Evolutionary conservation across 208 protist species (phyloP).

Genomic region (Crithidia mellificae): DNA sequence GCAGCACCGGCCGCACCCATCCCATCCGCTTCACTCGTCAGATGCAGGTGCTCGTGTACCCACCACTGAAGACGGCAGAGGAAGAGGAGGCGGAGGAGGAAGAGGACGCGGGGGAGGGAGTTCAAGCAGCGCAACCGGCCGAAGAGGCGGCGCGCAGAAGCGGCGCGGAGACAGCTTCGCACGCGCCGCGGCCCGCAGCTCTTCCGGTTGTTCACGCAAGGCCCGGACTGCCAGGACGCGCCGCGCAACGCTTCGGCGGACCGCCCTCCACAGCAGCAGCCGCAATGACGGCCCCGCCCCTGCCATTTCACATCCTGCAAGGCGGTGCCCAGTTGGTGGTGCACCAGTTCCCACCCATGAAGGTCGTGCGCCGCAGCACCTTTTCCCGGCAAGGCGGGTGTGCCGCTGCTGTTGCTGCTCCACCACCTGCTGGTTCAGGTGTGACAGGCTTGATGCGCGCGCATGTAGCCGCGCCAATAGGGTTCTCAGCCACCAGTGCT

Average conservation of each 20-base stretch:
- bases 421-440: no score
- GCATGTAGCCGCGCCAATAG: no score
- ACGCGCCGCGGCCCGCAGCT: background rate
- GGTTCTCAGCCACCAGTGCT: background rate
- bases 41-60: slow-evolving; percentile 43
- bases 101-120: no score
- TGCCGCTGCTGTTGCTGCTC: no score
- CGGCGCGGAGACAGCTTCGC: no score
- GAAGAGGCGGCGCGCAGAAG: no score
- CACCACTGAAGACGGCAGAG: slow-evolving; percentile 26
- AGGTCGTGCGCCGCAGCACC: slow-evolving; percentile 49
- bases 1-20: slow-evolving; percentile 54
- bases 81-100: slow-evolving; percentile 17
- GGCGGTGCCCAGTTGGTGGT: slow-evolving; percentile 64
- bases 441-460: no score
- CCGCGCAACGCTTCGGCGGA: background rate
- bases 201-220: background rate
- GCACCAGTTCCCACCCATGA: slow-evolving; percentile 67
- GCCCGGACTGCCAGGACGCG: background rate
- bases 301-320: slow-evolving; percentile 69
- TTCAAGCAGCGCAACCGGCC: no score
- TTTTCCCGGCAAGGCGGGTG: slow-evolving; percentile 1
- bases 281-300: slow-evolving; percentile 11
- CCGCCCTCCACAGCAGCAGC: background rate
- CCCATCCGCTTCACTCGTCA: slow-evolving; percentile 47